A percentile compares a stretch with the other conserved stretches of the same genome.
Evolutionary conservation across 768 basidiomycete species (phyloP).

Genomic region (Gyrodon lividus): DNA sequence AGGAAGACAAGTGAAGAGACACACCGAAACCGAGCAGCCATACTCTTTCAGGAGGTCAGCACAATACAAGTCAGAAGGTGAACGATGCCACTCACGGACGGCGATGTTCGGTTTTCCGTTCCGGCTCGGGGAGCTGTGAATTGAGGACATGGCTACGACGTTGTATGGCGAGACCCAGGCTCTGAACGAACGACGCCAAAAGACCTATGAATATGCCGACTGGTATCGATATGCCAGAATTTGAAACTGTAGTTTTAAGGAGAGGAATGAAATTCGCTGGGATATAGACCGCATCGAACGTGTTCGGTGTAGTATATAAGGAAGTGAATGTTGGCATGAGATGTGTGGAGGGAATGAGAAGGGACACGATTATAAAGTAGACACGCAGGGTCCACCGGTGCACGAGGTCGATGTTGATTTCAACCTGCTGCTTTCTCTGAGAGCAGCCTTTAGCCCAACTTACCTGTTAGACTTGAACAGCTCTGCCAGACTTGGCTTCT

Average conservation of each 20-base stretch:
- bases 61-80: neutral
- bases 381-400: neutral
- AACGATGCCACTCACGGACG: constrained; percentile 61
- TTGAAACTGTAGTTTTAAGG: constrained; percentile 1
- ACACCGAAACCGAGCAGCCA: constrained; percentile 83
- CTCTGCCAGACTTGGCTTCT: too few species aligned
- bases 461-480: neutral
- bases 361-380: too few species aligned
- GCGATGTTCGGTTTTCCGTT: constrained; percentile 68
- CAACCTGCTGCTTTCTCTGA: neutral
- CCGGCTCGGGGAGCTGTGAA: constrained; percentile 61
- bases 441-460: neutral
- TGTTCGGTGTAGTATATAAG: neutral
- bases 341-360: neutral
- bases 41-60: constrained; percentile 46
- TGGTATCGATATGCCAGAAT: constrained; percentile 38
- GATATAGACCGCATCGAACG: neutral
- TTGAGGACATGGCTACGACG: constrained; percentile 91
- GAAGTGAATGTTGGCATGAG: neutral
- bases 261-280: neutral
- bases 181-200: constrained; percentile 84
- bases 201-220: constrained; percentile 59
- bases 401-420: neutral
- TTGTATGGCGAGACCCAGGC: constrained; percentile 87
- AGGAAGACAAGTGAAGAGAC: constrained; percentile 15